These are phyloP conservation scores for Aspergillus sp. DNA, from an alignment of 2,329 filamentous ascomycete species.

Conservation along the genomic window DNA sequence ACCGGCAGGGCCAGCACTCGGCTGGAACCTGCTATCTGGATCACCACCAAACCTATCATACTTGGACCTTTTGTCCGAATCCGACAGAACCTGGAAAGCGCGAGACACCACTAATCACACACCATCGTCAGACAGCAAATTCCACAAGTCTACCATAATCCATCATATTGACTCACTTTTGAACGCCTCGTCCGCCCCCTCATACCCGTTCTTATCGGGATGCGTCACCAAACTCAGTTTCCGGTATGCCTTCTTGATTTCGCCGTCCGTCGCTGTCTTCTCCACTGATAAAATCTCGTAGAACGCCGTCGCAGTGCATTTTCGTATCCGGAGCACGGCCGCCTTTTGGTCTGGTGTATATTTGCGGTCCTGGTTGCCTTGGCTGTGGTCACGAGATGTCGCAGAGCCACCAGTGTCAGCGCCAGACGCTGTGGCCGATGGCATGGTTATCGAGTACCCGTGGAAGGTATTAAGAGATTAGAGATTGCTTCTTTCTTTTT, in stretches of 20 bases:
- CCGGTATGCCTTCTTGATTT: slow-evolving; percentile 97
- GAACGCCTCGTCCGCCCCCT: slow-evolving; percentile 94
- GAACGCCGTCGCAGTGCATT: slow-evolving; percentile 81
- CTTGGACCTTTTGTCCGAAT: slow-evolving; percentile 87
- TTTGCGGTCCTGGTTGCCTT: slow-evolving; percentile 54
- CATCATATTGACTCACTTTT: slow-evolving; percentile 61
- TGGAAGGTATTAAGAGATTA: background rate
- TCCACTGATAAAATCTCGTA: slow-evolving; percentile 89
- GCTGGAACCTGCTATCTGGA: slow-evolving; percentile 81
- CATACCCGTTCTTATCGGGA: slow-evolving; percentile 97
- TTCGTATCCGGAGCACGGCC: slow-evolving; percentile 83
- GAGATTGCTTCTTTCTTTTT: background rate
- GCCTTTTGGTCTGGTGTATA: slow-evolving; percentile 90
- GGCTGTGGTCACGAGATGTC: slow-evolving; percentile 48
- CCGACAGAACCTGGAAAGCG: slow-evolving; percentile 89
- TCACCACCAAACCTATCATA: slow-evolving; percentile 90
- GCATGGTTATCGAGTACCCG: slow-evolving; percentile 28
- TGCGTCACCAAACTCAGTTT: slow-evolving; percentile 93
- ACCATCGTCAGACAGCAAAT: slow-evolving; percentile 44
- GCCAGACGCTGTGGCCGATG: slow-evolving; percentile 48
- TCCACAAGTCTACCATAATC: background rate
- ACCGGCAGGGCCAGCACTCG: slow-evolving; percentile 42
- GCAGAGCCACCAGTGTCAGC: slow-evolving; percentile 45
- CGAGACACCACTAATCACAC: slow-evolving; percentile 71
- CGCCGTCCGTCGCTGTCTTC: slow-evolving; percentile 67